Evolutionary conservation across 768 basidiomycete genomes (phyloP).

Genomic region (Hericium rajendrae): DNA sequence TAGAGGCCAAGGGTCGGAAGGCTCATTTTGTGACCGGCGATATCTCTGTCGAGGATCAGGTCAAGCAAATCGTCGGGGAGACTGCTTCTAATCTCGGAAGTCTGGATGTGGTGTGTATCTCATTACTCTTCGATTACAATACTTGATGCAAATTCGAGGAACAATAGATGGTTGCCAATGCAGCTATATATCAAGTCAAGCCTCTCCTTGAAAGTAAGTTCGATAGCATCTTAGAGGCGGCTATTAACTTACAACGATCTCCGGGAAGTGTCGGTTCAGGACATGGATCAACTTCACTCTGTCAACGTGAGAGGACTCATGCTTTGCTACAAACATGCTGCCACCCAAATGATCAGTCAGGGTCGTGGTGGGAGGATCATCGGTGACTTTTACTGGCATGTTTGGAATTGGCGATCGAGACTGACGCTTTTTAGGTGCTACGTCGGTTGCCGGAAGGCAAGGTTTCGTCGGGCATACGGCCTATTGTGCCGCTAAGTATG

Average conservation of each 20-base stretch:
- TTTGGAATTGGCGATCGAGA: neutral
- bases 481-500: constrained; percentile 25
- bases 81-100: neutral
- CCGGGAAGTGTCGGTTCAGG: constrained; percentile 12
- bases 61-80: neutral
- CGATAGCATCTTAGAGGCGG: neutral
- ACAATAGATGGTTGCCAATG: neutral
- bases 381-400: constrained; percentile 3
- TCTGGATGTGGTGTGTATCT: neutral
- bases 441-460: constrained; percentile 1
- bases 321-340: constrained; percentile 18
- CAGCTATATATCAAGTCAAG: neutral
- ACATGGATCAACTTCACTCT: constrained; percentile 11
- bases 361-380: constrained; percentile 17
- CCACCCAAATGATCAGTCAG: constrained; percentile 17
- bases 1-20: neutral
- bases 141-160: neutral
- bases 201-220: neutral
- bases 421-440: constrained; percentile 3
- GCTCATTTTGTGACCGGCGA: neutral
- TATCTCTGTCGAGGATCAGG: neutral
- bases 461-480: constrained; percentile 9
- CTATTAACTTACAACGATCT: neutral
- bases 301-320: constrained; percentile 15
- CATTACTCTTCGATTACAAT: neutral